phyloP scores from a whole-genome alignment of 306 rosid genomes.

The Medicago lupulina region DNA sequence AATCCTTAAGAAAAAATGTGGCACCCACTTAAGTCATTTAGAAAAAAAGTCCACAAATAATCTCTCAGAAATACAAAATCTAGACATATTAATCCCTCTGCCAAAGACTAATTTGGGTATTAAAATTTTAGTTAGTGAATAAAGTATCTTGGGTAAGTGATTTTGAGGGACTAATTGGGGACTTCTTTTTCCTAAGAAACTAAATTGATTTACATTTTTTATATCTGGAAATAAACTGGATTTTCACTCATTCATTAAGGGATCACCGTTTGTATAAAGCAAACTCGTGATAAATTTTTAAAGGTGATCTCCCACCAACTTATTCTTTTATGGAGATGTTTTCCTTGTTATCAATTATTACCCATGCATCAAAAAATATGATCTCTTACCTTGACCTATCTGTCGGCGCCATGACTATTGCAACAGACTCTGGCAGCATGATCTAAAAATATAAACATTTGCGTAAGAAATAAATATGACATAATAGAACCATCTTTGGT shows the following conservation, averaged over 20 bases:
- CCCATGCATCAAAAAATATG: conserved; percentile 24
- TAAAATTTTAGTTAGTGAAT: not conserved
- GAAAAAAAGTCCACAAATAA: not conserved
- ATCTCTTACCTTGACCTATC: conserved; percentile 76
- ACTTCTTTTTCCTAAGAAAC: not conserved
- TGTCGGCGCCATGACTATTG: conserved; percentile 96
- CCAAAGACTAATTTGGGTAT: not conserved
- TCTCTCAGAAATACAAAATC: not conserved
- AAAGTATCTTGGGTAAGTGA: not conserved
- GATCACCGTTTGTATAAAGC: not conserved
- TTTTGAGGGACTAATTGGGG: not conserved
- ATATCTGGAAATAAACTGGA: no score
- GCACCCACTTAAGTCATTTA: not conserved
- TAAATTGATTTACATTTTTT: not conserved
- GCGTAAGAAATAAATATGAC: conserved; percentile 20
- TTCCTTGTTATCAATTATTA: not conserved
- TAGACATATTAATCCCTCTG: not conserved
- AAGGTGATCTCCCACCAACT: conserved; percentile 10
- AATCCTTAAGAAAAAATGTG: not conserved
- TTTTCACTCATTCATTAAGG: not conserved
- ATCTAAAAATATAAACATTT: conserved; percentile 57
- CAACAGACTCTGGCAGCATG: conserved; percentile 97
- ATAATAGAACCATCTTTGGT: not conserved
- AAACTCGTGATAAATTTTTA: conserved; percentile 12
- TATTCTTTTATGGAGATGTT: conserved; percentile 5